Conservation (phyloP, 2,329 filamentous ascomycete species). For the Ilyonectria mors-panacis region DNA sequence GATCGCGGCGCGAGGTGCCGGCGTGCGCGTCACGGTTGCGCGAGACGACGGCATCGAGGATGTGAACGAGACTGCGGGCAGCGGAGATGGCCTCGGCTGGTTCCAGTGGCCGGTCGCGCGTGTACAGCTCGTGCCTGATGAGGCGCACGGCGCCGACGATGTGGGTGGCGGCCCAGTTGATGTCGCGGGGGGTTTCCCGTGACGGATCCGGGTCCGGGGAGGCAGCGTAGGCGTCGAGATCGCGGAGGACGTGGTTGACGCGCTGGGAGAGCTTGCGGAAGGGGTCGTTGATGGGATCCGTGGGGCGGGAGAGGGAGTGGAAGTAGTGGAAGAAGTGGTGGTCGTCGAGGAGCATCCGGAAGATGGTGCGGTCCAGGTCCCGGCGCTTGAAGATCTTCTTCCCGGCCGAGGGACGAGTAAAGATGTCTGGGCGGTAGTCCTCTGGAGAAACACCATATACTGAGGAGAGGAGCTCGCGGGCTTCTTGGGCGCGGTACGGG, state of each 20-base stretch:
- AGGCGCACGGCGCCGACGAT: constrained; percentile 59
- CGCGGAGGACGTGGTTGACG: constrained; percentile 61
- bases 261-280: constrained; percentile 66
- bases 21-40: constrained; percentile 57
- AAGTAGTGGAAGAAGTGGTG: constrained; percentile 70
- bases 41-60: constrained; percentile 61
- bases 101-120: constrained; percentile 55
- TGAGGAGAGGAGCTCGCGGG: constrained; percentile 66
- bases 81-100: constrained; percentile 60
- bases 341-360: constrained; percentile 68
- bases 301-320: constrained; percentile 60
- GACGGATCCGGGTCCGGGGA: constrained; percentile 6
- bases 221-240: constrained; percentile 56
- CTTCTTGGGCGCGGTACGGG: constrained; percentile 61
- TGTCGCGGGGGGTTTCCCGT: constrained; percentile 55
- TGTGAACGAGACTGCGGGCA: constrained; percentile 63
- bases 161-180: constrained; percentile 66
- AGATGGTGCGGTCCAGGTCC: constrained; percentile 66
- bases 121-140: constrained; percentile 60
- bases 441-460: constrained; percentile 58
- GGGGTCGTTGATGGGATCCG: constrained; percentile 61
- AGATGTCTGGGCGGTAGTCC: constrained; percentile 64
- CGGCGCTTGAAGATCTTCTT: constrained; percentile 58
- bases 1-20: constrained; percentile 48
- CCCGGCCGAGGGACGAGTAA: constrained; percentile 49